phyloP scores from a whole-genome alignment of 768 basidiomycete species.

The Phanerochaete sordida region DNA sequence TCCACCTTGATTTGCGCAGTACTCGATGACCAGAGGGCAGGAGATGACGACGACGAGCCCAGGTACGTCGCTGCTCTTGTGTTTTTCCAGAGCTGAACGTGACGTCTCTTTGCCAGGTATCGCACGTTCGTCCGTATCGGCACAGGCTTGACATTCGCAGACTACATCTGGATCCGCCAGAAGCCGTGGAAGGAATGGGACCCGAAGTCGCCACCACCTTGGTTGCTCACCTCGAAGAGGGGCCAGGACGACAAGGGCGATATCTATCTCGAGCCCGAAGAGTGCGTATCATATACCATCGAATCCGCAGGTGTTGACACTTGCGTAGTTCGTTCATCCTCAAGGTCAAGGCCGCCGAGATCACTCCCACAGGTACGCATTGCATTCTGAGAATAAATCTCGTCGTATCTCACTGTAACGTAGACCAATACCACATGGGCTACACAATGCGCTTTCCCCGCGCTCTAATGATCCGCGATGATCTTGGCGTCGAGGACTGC shows the following conservation, averaged over 20 bases:
- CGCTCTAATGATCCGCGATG: constrained; percentile 75
- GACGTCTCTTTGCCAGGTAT: constrained; percentile 48
- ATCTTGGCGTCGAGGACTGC: constrained; percentile 69
- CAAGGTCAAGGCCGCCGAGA: constrained; percentile 92
- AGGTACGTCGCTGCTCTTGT: constrained; percentile 33
- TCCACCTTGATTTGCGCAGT: constrained; percentile 90
- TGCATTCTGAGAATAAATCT: not conserved
- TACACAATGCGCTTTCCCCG: constrained; percentile 95
- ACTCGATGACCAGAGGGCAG: constrained; percentile 61
- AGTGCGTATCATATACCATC: constrained; percentile 45
- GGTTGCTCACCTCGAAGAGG: constrained; percentile 57
- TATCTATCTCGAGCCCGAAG: constrained; percentile 83
- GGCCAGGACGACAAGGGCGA: constrained; percentile 82
- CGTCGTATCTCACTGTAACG: constrained; percentile 6
- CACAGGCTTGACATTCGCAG: constrained; percentile 79
- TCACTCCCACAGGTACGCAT: constrained; percentile 62
- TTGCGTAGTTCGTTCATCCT: constrained; percentile 81
- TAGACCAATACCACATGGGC: constrained; percentile 80
- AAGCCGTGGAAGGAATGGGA: constrained; percentile 85
- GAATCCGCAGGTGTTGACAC: not conserved
- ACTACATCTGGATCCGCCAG: constrained; percentile 80
- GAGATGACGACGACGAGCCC: constrained; percentile 56
- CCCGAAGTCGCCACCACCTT: constrained; percentile 67
- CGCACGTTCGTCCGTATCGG: constrained; percentile 88
- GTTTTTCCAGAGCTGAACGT: no score